A percentile compares a stretch with the other conserved stretches of the same genome.
phyloP scores from a whole-genome alignment of 495 filamentous ascomycete genomes.

The Hypoxylon crocopeplum region DNA sequence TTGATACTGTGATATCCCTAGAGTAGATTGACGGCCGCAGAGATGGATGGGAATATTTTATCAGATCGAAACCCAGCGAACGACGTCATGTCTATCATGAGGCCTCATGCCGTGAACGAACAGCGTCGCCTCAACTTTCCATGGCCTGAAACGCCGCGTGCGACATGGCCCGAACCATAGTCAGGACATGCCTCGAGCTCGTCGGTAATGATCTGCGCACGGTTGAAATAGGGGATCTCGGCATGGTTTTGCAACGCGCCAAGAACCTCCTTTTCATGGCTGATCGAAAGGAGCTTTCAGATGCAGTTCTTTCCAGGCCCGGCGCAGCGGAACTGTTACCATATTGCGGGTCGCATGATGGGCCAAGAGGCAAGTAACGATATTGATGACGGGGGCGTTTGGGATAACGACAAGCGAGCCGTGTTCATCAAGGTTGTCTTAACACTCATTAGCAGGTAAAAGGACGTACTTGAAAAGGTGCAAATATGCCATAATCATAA shows the following conservation, averaged over 20 bases:
- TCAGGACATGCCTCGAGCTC: conserved; percentile 27
- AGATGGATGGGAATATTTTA: conserved; percentile 28
- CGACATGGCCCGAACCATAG: conserved; percentile 21
- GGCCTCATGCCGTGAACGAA: conserved; percentile 12
- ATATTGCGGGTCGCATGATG: conserved; percentile 25
- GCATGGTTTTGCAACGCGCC: conserved; percentile 32
- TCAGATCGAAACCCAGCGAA: conserved; percentile 7
- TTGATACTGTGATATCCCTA: neutral
- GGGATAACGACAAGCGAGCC: conserved; percentile 7
- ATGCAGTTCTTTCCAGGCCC: conserved; percentile 10
- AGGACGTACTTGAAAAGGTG: too few relatives aligned
- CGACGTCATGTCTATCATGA: conserved; percentile 25
- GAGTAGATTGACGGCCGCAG: conserved; percentile 14
- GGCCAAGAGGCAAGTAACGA: conserved; percentile 3
- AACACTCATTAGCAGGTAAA: too few relatives aligned
- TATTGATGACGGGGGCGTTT: conserved; percentile 9
- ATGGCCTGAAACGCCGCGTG: conserved; percentile 25
- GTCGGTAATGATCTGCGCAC: conserved; percentile 12
- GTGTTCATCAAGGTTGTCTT: too few relatives aligned
- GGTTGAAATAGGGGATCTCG: conserved; percentile 8
- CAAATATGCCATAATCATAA: conserved; percentile 8
- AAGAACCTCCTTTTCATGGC: conserved; percentile 18
- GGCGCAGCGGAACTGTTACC: conserved; percentile 10
- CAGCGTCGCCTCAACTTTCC: conserved; percentile 25
- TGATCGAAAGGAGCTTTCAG: conserved; percentile 1